phyloP scores from a whole-genome alignment of 2,329 filamentous ascomycete genomes.

The Cryphonectria radicalis region DNA sequence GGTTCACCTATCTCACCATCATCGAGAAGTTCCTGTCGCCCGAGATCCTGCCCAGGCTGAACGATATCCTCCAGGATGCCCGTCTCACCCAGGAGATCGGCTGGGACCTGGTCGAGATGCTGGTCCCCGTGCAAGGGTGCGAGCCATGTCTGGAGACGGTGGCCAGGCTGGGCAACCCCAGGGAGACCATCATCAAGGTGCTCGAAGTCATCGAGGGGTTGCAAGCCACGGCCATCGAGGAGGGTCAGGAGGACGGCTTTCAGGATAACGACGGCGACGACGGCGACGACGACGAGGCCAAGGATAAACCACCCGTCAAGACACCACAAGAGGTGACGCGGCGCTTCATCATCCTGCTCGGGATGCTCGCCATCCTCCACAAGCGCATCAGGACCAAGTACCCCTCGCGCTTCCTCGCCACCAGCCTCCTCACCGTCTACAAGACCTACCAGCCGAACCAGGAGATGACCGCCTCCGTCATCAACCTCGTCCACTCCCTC shows the following conservation, averaged over 20 bases:
- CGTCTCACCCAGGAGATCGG: constrained; percentile 76
- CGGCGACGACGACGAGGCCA: constrained; percentile 32
- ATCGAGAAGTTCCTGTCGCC: constrained; percentile 73
- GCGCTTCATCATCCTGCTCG: constrained; percentile 71
- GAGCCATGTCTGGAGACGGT: constrained; percentile 74
- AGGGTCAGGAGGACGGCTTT: constrained; percentile 38
- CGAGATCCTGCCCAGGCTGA: constrained; percentile 68
- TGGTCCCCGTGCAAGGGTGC: constrained; percentile 70
- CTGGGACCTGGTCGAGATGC: constrained; percentile 80
- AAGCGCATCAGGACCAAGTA: constrained; percentile 75
- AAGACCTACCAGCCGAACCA: constrained; percentile 67
- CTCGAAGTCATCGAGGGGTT: constrained; percentile 71
- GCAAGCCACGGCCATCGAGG: constrained; percentile 47
- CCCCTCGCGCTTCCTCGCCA: constrained; percentile 78
- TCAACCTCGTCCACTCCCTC: constrained; percentile 72
- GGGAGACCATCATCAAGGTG: constrained; percentile 81
- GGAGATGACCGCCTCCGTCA: constrained; percentile 70
- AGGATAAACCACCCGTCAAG: constrained; percentile 5
- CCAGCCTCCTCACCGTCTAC: constrained; percentile 74
- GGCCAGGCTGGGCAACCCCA: constrained; percentile 76
- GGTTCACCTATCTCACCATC: constrained; percentile 78
- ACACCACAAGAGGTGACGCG: constrained; percentile 25
- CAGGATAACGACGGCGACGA: constrained; percentile 18
- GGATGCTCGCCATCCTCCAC: constrained; percentile 74
- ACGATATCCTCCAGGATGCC: constrained; percentile 64